Conservation (phyloP, 306 rosid genomes). For the Chamaecrista fasciculata region DNA sequence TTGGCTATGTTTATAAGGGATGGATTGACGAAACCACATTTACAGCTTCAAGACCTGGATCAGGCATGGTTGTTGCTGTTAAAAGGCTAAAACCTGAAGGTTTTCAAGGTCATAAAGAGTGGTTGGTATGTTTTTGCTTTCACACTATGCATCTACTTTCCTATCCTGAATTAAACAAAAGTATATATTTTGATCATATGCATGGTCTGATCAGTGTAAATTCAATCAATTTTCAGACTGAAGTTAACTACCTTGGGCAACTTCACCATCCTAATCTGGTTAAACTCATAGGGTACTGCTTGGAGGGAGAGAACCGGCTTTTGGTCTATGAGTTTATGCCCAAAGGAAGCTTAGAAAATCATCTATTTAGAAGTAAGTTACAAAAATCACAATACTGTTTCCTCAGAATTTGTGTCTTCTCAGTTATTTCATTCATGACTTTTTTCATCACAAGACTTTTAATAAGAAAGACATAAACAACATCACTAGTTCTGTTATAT, state of each 20-base stretch:
- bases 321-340: conserved; percentile 92
- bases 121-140: conserved; percentile 65
- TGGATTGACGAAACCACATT: conserved; percentile 74
- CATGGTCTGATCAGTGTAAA: conserved; percentile 28
- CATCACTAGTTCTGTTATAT: not conserved
- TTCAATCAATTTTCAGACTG: conserved; percentile 58
- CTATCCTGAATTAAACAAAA: not conserved
- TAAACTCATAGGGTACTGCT: conserved; percentile 79
- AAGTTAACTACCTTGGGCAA: conserved; percentile 84
- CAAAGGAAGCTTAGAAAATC: conserved; percentile 88
- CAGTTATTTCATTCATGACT: not conserved
- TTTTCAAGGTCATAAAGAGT: conserved; percentile 89
- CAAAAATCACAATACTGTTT: not conserved
- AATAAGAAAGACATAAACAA: not conserved
- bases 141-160: not conserved
- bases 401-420: not conserved
- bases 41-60: conserved; percentile 72
- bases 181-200: not conserved
- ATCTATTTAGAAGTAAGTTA: conserved; percentile 85
- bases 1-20: conserved; percentile 85
- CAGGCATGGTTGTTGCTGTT: conserved; percentile 83
- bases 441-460: not conserved
- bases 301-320: conserved; percentile 74
- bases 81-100: conserved; percentile 88
- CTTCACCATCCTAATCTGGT: conserved; percentile 84